These are phyloP conservation scores for Talaromyces wortmannii DNA, from an alignment of 495 filamentous ascomycete species.

Conservation along the genomic window DNA sequence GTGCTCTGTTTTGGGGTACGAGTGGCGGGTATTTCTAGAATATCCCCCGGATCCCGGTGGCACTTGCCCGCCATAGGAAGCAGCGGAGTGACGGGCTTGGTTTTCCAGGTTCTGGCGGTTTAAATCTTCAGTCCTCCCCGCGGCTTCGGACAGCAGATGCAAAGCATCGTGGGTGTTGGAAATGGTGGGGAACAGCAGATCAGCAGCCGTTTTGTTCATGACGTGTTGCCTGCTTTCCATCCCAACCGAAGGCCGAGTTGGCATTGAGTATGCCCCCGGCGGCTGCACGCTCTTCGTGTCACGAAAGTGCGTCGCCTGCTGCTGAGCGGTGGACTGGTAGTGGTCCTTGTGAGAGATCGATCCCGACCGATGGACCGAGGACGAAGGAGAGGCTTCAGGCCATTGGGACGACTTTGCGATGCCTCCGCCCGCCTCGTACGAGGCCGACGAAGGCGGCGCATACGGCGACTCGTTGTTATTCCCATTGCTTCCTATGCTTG, in stretches of 20 bases:
- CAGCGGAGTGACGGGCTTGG: conserved; percentile 31
- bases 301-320: conserved; percentile 18
- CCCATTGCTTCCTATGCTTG: conserved; percentile 11
- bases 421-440: conserved; percentile 18
- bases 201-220: conserved; percentile 47
- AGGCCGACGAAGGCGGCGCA: conserved; percentile 14
- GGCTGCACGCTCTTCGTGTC: conserved; percentile 21
- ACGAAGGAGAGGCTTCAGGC: conserved; percentile 18
- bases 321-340: conserved; percentile 18
- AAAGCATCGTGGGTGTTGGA: conserved; percentile 54
- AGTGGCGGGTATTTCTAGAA: conserved; percentile 28
- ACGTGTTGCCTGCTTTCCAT: conserved; percentile 36
- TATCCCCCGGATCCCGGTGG: background rate
- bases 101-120: conserved; percentile 35
- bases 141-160: conserved; percentile 53
- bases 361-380: background rate
- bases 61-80: conserved; percentile 19
- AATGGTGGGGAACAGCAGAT: conserved; percentile 49
- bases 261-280: conserved; percentile 18
- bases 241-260: conserved; percentile 22
- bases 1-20: conserved; percentile 27
- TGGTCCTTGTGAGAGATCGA: conserved; percentile 1
- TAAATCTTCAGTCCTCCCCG: conserved; percentile 43
- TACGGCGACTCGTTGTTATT: conserved; percentile 15
- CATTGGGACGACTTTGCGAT: conserved; percentile 19